Conservation (phyloP, 257 asterid species). For the Capsicum pubescens region DNA sequence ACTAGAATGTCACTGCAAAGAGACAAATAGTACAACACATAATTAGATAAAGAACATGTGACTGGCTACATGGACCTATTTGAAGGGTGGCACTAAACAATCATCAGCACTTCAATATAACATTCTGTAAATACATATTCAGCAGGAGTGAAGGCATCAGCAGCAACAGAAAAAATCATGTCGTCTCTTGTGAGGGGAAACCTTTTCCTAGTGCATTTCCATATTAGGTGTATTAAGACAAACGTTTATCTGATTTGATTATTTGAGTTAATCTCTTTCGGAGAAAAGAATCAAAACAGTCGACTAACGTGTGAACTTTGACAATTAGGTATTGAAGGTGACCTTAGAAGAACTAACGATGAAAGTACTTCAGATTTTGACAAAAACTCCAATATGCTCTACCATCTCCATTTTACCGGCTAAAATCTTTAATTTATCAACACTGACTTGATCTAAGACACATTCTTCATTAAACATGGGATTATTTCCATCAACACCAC, state of each 20-base stretch:
- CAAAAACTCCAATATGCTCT: background rate
- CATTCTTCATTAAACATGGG: background rate
- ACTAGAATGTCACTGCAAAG: background rate
- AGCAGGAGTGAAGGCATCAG: background rate
- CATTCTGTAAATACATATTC: background rate
- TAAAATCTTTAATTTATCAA: background rate
- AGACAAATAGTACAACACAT: background rate
- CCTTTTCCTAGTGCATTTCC: conserved; percentile 2
- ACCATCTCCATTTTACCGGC: background rate
- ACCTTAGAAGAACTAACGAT: background rate
- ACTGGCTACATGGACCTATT: background rate
- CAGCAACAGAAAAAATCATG: background rate
- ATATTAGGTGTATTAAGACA: background rate
- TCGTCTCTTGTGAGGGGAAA: background rate
- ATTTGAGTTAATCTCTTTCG: background rate
- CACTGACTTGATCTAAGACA: background rate
- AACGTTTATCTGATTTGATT: background rate
- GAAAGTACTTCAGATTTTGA: conserved; percentile 9
- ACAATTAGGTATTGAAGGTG: background rate
- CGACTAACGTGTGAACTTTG: background rate
- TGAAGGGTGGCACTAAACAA: background rate
- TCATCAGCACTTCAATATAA: background rate
- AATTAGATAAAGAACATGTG: background rate
- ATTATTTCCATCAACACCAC: background rate
- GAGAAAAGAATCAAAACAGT: conserved; percentile 1